phyloP scores from a whole-genome alignment of 202 grass and related monocot species.

The Zoysia matrella region DNA sequence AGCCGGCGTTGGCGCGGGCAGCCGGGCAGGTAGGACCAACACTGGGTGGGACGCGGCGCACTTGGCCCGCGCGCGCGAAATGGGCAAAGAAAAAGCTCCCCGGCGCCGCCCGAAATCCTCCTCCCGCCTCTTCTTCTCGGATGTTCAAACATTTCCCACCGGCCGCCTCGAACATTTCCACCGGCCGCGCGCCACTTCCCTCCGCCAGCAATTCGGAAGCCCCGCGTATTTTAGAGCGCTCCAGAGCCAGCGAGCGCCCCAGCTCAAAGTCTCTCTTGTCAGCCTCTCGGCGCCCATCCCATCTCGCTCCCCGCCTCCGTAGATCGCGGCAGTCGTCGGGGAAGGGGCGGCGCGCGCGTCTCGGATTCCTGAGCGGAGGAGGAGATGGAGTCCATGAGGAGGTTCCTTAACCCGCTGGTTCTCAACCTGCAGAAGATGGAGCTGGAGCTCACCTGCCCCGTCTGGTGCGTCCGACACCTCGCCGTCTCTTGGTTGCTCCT shows the following conservation, averaged over 20 bases:
- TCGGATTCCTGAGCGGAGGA: slow-evolving; percentile 7
- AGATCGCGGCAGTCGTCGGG: background rate
- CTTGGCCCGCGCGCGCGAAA: background rate
- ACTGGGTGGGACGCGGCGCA: background rate
- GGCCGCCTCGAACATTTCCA: slow-evolving; percentile 39
- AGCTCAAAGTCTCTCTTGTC: background rate
- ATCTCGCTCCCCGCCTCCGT: background rate
- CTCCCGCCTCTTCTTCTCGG: slow-evolving; percentile 31
- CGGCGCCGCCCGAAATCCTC: slow-evolving; percentile 30
- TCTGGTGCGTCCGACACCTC: slow-evolving; percentile 54
- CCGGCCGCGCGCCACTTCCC: slow-evolving; percentile 3
- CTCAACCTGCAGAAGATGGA: slow-evolving; percentile 97
- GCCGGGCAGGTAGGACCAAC: too few species aligned
- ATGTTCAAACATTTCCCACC: slow-evolving; percentile 21
- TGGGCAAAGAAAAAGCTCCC: background rate
- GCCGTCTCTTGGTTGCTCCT: background rate
- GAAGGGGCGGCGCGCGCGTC: background rate
- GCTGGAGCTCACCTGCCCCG: slow-evolving; percentile 92
- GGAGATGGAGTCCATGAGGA: slow-evolving; percentile 65
- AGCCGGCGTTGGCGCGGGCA: background rate
- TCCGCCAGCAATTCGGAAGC: background rate
- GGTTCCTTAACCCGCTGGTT: slow-evolving; percentile 81
- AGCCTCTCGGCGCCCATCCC: background rate
- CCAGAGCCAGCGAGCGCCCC: background rate
- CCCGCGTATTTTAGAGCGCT: slow-evolving; percentile 39